Evolutionary conservation across 1,139 yeast genomes (phyloP).

Genomic region (Scheffersomyces stambukii): DNA sequence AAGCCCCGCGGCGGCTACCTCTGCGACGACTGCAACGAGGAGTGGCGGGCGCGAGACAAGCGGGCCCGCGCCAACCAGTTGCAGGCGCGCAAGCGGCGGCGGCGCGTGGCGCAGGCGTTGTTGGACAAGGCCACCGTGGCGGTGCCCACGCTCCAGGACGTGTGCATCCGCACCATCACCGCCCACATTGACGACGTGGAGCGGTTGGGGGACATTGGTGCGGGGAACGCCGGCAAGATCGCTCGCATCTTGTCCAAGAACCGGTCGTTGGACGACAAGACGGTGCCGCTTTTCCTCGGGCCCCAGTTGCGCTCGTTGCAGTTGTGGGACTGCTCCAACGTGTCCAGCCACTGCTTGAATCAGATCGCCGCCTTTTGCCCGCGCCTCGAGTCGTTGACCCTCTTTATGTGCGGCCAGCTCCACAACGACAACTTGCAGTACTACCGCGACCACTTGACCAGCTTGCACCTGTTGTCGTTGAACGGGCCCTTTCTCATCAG

Average conservation of each 20-base stretch:
- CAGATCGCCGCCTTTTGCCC: constrained; percentile 82
- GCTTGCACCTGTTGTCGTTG: constrained; percentile 50
- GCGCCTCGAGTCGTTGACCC: constrained; percentile 55
- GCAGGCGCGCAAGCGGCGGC: constrained; percentile 67
- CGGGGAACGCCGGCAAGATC: constrained; percentile 58
- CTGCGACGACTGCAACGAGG: constrained; percentile 62
- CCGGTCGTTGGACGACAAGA: constrained; percentile 67
- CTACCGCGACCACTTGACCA: constrained; percentile 52
- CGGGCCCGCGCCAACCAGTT: constrained; percentile 48
- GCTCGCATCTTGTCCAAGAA: constrained; percentile 76
- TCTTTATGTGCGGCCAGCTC: constrained; percentile 91
- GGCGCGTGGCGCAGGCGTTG: constrained; percentile 77
- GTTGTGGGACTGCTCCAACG: constrained; percentile 90
- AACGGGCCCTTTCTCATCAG: constrained; percentile 89
- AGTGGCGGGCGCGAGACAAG: constrained; percentile 38
- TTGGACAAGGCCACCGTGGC: constrained; percentile 63
- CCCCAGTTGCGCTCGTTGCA: constrained; percentile 54
- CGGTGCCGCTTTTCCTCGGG: constrained; percentile 68
- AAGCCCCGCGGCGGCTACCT: constrained; percentile 52
- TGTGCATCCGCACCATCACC: constrained; percentile 70
- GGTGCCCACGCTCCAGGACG: constrained; percentile 73
- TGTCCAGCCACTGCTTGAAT: constrained; percentile 61
- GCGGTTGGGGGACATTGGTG: constrained; percentile 75
- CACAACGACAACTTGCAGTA: constrained; percentile 72
- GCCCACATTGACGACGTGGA: constrained; percentile 74